Evolutionary conservation across 2,329 filamentous ascomycete species (phyloP), one percentile per base, ranked within the genome.

Genomic region (Aspergillus sp.): DNA sequence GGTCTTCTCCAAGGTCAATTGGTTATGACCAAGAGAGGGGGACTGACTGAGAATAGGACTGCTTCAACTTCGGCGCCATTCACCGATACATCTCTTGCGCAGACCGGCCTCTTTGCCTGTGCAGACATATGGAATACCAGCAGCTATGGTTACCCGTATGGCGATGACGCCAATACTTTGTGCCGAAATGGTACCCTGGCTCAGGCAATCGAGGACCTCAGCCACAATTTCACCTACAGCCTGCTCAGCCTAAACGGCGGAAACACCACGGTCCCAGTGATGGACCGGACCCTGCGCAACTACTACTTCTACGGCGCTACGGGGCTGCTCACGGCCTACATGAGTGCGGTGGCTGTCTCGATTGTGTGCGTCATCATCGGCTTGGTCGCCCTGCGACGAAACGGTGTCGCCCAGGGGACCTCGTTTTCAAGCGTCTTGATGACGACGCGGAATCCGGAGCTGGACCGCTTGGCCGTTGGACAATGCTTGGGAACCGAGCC

Each of bases 141-240:
- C 41, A 34, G n/a, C 19, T 49, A 49, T 31, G 17, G 30, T 34
- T 22, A 52, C 50, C 31, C 31, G 4, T 38, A 38, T 38, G 48
- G 48, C n/a, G 46, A 19, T 9, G 38, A 53, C 22, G 45, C 34
- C 23, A 53, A 9, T 57, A 34, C n/a, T 34, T 41, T 38, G 15
- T 64, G 61, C 22, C 54, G 59, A 22, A 64, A 64, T 30, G 31
- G 48, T 45, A 64, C 58, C 7, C 51, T 64, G 13, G 58, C 53
- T 22, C 49, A 34, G 28, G 61, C 61, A 11, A 53, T 64, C 23
- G 54, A 64, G 25, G 61, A 64, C 45, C 61, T 64, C 54, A 50
- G 47, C 9, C 61, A 57, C 31, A 64, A 64, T 49, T 64, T 64
- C 45, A 61, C 61, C 54, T 61, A 64, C 38, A 61, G 58, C 34